phyloP scores from a whole-genome alignment of 345 rosid species.

The Psidium friedrichsthalianum region DNA sequence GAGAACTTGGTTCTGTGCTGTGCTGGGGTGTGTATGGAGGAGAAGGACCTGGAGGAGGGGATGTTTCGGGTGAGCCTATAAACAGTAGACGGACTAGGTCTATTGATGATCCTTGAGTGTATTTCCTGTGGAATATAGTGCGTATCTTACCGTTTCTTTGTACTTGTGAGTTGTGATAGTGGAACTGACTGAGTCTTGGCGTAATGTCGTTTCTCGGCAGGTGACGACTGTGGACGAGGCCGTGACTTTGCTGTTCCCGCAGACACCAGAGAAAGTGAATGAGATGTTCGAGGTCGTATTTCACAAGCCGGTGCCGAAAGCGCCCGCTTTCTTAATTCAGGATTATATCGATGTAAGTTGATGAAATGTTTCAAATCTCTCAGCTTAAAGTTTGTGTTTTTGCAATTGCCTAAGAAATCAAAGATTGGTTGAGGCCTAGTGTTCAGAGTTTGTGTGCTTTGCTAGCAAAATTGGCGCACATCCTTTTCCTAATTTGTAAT shows the following conservation, averaged over 20 bases:
- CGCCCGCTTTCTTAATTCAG: constrained; percentile 2
- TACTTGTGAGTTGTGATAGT: not conserved
- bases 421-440: not conserved
- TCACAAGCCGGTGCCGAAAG: not conserved
- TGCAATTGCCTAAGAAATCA: not conserved
- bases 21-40: constrained; percentile 15
- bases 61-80: not conserved
- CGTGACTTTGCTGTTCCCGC: constrained; percentile 4
- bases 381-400: not conserved
- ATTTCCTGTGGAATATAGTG: not conserved
- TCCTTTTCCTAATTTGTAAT: not conserved
- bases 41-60: constrained; percentile 10
- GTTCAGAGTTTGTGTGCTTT: not conserved
- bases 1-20: constrained; percentile 9
- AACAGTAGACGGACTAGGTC: not conserved
- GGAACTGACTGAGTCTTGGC: not conserved
- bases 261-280: constrained; percentile 4
- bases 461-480: not conserved
- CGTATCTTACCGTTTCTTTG: not conserved
- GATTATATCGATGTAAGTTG: constrained; percentile 7
- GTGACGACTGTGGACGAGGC: constrained; percentile 6
- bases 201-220: not conserved
- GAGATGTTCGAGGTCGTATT: not conserved
- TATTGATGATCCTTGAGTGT: not conserved
- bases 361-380: not conserved